Conservation (phyloP, 352 stramenopile species). For the Phytophthora rubi region DNA sequence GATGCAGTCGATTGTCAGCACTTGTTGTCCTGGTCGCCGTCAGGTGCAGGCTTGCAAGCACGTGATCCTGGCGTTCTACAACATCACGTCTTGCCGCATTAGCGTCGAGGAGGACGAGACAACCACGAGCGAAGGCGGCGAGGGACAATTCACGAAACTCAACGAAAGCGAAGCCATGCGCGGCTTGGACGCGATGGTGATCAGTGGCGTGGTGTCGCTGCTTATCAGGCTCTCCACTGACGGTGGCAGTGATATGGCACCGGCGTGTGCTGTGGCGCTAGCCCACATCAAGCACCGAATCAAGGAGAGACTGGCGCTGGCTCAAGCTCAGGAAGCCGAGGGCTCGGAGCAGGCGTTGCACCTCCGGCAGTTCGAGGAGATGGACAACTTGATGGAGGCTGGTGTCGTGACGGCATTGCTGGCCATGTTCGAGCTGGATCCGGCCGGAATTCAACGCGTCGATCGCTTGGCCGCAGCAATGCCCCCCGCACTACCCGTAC, state of each 20-base stretch:
- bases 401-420: constrained; percentile 74
- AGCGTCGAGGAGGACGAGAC: constrained; percentile 21
- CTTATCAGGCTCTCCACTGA: constrained; percentile 66
- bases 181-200: constrained; percentile 58
- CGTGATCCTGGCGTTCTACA: constrained; percentile 77
- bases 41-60: constrained; percentile 58
- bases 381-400: constrained; percentile 70
- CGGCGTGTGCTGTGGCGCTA: constrained; percentile 69
- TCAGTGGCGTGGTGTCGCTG: constrained; percentile 56
- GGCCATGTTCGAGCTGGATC: constrained; percentile 83
- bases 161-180: constrained; percentile 32
- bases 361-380: constrained; percentile 26
- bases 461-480: constrained; percentile 67
- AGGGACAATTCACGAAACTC: not conserved
- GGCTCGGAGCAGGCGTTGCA: constrained; percentile 11
- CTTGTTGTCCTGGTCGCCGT: constrained; percentile 36
- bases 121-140: not conserved
- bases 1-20: constrained; percentile 45
- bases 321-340: constrained; percentile 28
- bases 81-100: constrained; percentile 61
- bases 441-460: constrained; percentile 66
- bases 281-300: constrained; percentile 81
- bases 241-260: constrained; percentile 64
- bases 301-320: constrained; percentile 48
- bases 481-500: constrained; percentile 48